Percentiles rank a stretch among this genome's conserved stretches.
phyloP scores from a whole-genome alignment of 1,284 basidiomycete species.

The Erythrobasidium hasegawianum region DNA sequence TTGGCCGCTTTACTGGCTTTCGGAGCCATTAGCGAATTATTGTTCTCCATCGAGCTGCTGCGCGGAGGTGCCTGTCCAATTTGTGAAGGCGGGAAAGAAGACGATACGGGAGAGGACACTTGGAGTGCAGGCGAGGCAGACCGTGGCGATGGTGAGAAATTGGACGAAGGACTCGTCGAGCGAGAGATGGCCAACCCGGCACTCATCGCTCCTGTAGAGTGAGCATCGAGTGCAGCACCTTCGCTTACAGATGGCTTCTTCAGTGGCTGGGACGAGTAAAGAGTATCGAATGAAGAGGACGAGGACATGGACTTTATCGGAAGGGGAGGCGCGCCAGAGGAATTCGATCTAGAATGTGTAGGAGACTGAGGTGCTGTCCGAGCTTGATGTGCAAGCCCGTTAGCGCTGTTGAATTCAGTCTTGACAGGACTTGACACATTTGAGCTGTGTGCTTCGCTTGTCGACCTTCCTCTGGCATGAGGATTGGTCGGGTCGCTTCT shows the following conservation, averaged over 20 bases:
- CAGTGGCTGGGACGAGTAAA: no score
- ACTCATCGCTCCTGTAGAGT: neutral
- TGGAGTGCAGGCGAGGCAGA: neutral
- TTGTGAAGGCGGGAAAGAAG: neutral
- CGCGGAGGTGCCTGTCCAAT: neutral
- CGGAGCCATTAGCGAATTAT: conserved; percentile 21
- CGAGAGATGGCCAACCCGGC: conserved; percentile 1
- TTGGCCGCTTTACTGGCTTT: conserved; percentile 34
- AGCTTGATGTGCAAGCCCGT: neutral
- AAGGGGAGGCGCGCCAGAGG: neutral
- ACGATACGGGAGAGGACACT: neutral
- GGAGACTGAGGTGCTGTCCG: neutral
- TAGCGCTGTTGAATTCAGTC: neutral
- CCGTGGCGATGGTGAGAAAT: neutral
- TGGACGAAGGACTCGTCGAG: neutral
- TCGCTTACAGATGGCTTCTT: no score
- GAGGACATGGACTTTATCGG: neutral
- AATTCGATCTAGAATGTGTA: neutral
- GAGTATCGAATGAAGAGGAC: neutral
- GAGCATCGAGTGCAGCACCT: neutral
- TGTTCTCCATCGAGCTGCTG: conserved; percentile 4
- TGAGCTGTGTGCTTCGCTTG: no score
- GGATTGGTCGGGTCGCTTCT: neutral
- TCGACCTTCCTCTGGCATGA: neutral
- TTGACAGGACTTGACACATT: neutral